Evolutionary conservation across 2,329 filamentous ascomycete species (phyloP), one percentile per base, ranked within the genome.

Genomic region (Pleurostoma richardsiae): DNA sequence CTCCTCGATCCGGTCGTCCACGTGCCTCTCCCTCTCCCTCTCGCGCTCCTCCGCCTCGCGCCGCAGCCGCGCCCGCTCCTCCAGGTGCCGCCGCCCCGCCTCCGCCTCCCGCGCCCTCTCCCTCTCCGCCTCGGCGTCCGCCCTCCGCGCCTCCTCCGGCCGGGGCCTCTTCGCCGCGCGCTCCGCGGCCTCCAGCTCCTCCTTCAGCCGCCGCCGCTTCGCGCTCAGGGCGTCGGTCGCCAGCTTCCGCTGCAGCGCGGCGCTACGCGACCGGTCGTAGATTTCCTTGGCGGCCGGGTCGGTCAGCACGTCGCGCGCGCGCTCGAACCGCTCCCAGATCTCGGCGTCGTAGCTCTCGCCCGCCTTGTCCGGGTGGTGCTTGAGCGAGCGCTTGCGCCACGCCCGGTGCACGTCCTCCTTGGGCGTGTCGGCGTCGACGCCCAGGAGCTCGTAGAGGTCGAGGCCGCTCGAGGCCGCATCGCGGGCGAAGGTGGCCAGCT

Each of bases 281-380:
- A 85, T 80, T 43, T 80, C 77, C 49, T 89, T 87, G 36, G 89
- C 79, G 10, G 77, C 78, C 0, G 81, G 68, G 53, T 90, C 85
- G 29, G 82, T 79, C 3, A 97, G 80, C 2, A 96, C 80, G 66
- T 95, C 90, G 61, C 89, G 83, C n/a, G 90, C 91, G 51, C 87
- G 86, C 60, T 90, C 87, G 48, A 95, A 83, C 1, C 87, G 75
- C 65, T 96, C 88, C 73, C 95, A 97, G 59, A 87, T 88, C 47
- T 85, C 83, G 41, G 88, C 77, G 55, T 94, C 89, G 57, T 86
- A 89, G 36, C 77, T 71, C 44, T 80, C 82, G 52, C 84, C 80
- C 46, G 91, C 84, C 70, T 96, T 96, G 76, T 97, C 92, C 1
- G 92, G 92, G 65, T 97, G 92, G 72, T 91, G 90, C 60, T 89